phyloP scores from a whole-genome alignment of 352 stramenopile species.

The Globisporangium apiculatum region DNA sequence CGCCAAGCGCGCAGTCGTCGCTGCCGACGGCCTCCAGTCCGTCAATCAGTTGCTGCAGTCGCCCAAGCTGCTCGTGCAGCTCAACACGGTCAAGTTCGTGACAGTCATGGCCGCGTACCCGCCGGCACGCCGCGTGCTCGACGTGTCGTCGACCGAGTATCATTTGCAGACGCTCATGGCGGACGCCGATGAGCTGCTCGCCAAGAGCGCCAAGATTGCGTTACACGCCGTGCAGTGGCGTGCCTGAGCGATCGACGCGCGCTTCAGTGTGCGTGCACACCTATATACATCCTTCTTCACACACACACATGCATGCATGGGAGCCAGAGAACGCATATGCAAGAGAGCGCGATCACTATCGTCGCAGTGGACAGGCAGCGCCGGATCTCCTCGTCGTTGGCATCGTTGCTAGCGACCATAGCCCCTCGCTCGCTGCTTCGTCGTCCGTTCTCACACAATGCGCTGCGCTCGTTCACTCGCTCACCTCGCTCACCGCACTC shows the following conservation, averaged over 20 bases:
- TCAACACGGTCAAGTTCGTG: slow-evolving; percentile 64
- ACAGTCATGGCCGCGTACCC: slow-evolving; percentile 52
- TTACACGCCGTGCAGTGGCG: slow-evolving; percentile 56
- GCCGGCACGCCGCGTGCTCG: slow-evolving; percentile 35
- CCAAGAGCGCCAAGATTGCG: slow-evolving; percentile 45
- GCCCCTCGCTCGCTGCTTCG: too few species aligned
- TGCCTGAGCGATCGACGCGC: slow-evolving; percentile 14
- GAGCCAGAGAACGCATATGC: too few species aligned
- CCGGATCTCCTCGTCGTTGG: too few species aligned
- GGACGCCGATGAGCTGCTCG: slow-evolving; percentile 38
- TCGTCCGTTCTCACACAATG: too few species aligned
- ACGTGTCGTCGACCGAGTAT: slow-evolving; percentile 43
- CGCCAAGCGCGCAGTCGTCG: slow-evolving; percentile 57
- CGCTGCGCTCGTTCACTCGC: too few species aligned
- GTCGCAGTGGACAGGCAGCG: too few species aligned
- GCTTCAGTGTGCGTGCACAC: not conserved
- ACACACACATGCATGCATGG: too few species aligned
- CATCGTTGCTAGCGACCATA: too few species aligned
- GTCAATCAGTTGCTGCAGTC: slow-evolving; percentile 62
- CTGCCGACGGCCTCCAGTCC: slow-evolving; percentile 30
- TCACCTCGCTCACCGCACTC: too few species aligned
- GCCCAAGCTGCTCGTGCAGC: slow-evolving; percentile 42
- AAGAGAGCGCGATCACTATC: too few species aligned
- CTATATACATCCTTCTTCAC: too few species aligned
- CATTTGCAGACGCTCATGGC: slow-evolving; percentile 33